Percentiles rank a stretch among this genome's conserved stretches.
Evolutionary conservation across 1,139 yeast genomes (phyloP).

Genomic region (Suhomyces bolitotheri): DNA sequence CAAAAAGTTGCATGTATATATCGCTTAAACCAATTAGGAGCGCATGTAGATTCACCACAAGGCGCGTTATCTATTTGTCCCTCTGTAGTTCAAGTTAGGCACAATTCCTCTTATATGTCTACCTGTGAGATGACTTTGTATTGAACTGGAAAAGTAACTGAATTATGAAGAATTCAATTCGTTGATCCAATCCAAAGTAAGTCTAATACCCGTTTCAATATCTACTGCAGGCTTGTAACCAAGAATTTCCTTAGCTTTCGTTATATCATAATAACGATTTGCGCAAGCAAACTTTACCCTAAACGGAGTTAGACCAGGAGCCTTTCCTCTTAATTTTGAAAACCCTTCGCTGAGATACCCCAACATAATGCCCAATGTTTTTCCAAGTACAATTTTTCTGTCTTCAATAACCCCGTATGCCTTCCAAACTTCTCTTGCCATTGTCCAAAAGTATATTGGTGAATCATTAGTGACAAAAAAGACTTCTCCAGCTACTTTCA

Average conservation of each 20-base stretch:
- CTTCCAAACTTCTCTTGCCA: slow-evolving; percentile 96
- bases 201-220: slow-evolving; percentile 77
- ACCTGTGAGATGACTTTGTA: no score
- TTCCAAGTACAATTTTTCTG: slow-evolving; percentile 65
- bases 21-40: no score
- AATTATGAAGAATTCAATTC: no score
- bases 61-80: no score
- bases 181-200: slow-evolving; percentile 87
- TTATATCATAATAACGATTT: slow-evolving; percentile 88
- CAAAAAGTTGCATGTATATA: no score
- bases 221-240: slow-evolving; percentile 82
- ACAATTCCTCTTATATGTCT: no score
- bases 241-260: slow-evolving; percentile 76
- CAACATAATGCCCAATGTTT: slow-evolving; percentile 71
- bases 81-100: no score
- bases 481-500: slow-evolving; percentile 73
- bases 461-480: slow-evolving; percentile 92
- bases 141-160: no score
- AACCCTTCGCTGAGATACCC: slow-evolving; percentile 80
- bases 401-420: slow-evolving; percentile 85
- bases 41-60: no score
- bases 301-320: slow-evolving; percentile 94
- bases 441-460: slow-evolving; percentile 95
- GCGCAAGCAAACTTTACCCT: slow-evolving; percentile 93
- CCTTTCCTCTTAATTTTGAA: slow-evolving; percentile 70